Evolutionary conservation across 75 land plant genomes (phyloP).

Genomic region (Cryptomeria japonica): DNA sequence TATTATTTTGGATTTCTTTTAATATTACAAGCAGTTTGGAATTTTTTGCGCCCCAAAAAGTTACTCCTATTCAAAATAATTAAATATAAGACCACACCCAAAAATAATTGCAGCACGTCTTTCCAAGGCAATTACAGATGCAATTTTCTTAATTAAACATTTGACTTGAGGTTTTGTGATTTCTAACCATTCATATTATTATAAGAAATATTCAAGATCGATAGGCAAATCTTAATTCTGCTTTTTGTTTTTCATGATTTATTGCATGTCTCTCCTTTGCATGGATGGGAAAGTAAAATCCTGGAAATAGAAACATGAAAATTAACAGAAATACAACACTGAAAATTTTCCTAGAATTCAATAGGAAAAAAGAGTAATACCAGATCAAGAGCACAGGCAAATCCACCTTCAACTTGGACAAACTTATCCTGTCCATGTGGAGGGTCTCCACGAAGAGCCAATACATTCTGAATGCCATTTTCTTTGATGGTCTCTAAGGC

Average conservation of each 20-base stretch:
- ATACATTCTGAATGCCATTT: slow-evolving; percentile 94
- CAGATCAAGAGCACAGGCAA: slow-evolving; percentile 92
- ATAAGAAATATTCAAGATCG: not conserved
- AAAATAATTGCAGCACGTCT: not conserved
- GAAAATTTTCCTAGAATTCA: not conserved
- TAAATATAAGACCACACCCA: not conserved
- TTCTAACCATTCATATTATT: not conserved
- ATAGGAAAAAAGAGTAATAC: slow-evolving; percentile 28
- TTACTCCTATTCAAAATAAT: not conserved
- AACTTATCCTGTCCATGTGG: slow-evolving; percentile 97
- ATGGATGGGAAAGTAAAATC: not conserved
- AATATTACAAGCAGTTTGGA: not conserved
- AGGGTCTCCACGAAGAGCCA: slow-evolving; percentile 96
- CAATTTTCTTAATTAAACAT: not conserved
- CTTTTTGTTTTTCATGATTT: slow-evolving; percentile 1
- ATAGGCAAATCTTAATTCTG: not conserved
- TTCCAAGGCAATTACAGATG: not conserved
- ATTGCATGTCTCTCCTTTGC: not conserved
- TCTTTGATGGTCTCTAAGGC: slow-evolving; percentile 74
- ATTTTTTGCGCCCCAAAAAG: not conserved
- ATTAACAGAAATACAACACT: not conserved
- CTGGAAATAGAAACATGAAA: not conserved
- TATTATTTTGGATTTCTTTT: not conserved
- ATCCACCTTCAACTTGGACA: slow-evolving; percentile 84
- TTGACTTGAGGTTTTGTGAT: not conserved